Percentiles rank a stretch among this genome's conserved stretches.
phyloP scores from a whole-genome alignment of 2,329 filamentous ascomycete species.

The Emergomyces africanus region DNA sequence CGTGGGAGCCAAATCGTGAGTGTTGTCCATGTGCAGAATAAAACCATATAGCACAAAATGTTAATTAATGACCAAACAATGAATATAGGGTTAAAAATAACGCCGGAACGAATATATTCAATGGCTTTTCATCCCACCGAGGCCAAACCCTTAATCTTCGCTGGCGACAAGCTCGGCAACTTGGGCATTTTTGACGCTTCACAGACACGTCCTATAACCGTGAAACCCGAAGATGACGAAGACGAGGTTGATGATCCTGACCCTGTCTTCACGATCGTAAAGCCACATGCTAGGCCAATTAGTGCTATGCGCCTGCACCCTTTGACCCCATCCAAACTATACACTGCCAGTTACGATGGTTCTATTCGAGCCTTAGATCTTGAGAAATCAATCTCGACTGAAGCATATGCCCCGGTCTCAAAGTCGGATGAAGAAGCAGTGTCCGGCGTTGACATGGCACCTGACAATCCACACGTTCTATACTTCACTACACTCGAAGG shows the following conservation, averaged over 20 bases:
- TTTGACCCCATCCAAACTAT: slow-evolving; percentile 60
- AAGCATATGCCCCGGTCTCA: slow-evolving; percentile 66
- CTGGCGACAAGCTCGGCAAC: slow-evolving; percentile 85
- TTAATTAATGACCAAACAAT: neutral
- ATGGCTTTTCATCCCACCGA: slow-evolving; percentile 78
- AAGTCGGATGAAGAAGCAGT: slow-evolving; percentile 61
- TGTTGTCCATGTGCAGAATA: slow-evolving; percentile 3
- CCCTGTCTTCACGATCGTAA: slow-evolving; percentile 77
- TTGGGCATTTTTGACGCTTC: slow-evolving; percentile 85
- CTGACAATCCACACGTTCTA: slow-evolving; percentile 56
- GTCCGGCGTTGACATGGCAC: slow-evolving; percentile 69
- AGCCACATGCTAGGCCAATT: slow-evolving; percentile 81
- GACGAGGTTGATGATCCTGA: slow-evolving; percentile 51
- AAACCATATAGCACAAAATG: neutral
- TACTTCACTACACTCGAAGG: slow-evolving; percentile 84
- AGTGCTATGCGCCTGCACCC: slow-evolving; percentile 69
- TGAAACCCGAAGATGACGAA: slow-evolving; percentile 50
- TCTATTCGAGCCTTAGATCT: slow-evolving; percentile 81
- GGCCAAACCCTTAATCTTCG: slow-evolving; percentile 80
- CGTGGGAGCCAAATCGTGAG: slow-evolving; percentile 66
- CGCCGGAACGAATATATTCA: slow-evolving; percentile 73
- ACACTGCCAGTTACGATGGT: slow-evolving; percentile 83
- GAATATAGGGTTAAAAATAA: slow-evolving; percentile 68
- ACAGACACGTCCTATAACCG: slow-evolving; percentile 44
- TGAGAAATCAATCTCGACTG: slow-evolving; percentile 61